Evolutionary conservation across 257 asterid species (phyloP).

Genomic region (Osmanthus fragrans): DNA sequence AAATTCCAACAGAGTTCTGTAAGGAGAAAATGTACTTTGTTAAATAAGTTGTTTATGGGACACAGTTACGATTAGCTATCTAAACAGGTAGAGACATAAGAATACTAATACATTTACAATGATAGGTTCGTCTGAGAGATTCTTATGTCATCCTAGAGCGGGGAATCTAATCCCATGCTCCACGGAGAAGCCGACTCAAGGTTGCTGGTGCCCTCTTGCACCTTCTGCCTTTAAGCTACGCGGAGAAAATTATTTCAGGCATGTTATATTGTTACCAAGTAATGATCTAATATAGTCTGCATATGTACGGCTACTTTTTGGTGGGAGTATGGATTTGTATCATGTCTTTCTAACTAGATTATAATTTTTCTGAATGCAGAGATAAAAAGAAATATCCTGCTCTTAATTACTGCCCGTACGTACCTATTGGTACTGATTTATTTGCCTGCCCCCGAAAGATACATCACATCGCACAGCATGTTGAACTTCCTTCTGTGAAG

Average conservation of each 20-base stretch:
- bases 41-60: background rate
- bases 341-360: background rate
- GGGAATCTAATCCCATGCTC: constrained; percentile 53
- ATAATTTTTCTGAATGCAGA: constrained; percentile 38
- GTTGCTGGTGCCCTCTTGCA: constrained; percentile 62
- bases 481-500: constrained; percentile 60
- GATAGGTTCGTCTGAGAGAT: constrained; percentile 50
- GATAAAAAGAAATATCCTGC: constrained; percentile 81
- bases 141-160: constrained; percentile 49
- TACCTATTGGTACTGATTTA: constrained; percentile 75
- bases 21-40: constrained; percentile 22
- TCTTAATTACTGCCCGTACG: constrained; percentile 63
- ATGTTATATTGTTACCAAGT: constrained; percentile 18
- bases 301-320: background rate
- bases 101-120: background rate
- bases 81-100: background rate
- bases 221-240: constrained; percentile 80
- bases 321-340: background rate
- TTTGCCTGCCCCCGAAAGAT: constrained; percentile 68
- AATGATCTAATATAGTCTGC: background rate
- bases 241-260: constrained; percentile 79
- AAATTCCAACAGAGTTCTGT: constrained; percentile 36
- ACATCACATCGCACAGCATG: constrained; percentile 73
- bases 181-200: constrained; percentile 40
- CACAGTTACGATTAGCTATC: background rate